Conservation (phyloP, 2,329 filamentous ascomycete species). For the Sporothrix pseudoabietina region DNA sequence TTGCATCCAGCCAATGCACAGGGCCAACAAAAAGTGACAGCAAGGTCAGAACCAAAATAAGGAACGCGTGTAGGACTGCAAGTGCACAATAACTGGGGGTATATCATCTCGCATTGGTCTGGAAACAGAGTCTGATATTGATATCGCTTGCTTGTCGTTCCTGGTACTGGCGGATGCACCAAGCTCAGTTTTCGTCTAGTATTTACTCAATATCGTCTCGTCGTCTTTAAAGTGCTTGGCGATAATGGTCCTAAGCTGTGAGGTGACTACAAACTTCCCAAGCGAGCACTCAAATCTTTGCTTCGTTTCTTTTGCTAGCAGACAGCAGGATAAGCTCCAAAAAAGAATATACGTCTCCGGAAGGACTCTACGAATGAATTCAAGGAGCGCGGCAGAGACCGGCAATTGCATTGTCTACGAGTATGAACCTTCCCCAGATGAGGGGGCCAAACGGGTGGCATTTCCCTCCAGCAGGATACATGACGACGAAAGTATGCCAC, state of each 20-base stretch:
- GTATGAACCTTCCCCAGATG: neutral
- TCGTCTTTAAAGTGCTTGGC: neutral
- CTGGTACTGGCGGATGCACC: neutral
- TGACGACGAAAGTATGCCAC: neutral
- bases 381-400: neutral
- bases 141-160: neutral
- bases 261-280: neutral
- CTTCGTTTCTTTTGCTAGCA: too few species aligned
- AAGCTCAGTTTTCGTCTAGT: too few species aligned
- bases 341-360: neutral
- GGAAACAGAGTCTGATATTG: neutral
- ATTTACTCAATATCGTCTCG: neutral
- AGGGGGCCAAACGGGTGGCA: conserved; percentile 8
- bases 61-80: neutral
- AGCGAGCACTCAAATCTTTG: neutral
- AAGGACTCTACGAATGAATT: neutral
- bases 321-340: too few species aligned
- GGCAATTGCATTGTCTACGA: neutral
- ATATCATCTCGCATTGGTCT: too few species aligned
- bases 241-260: neutral
- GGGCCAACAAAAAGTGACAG: neutral
- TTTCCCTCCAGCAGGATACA: neutral
- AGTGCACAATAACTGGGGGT: too few species aligned
- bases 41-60: neutral
- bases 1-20: neutral